Percentiles rank a stretch among this genome's conserved stretches.
Evolutionary conservation across 108 stramenopile species (phyloP).

Genomic region (Skeletonema marinoi): DNA sequence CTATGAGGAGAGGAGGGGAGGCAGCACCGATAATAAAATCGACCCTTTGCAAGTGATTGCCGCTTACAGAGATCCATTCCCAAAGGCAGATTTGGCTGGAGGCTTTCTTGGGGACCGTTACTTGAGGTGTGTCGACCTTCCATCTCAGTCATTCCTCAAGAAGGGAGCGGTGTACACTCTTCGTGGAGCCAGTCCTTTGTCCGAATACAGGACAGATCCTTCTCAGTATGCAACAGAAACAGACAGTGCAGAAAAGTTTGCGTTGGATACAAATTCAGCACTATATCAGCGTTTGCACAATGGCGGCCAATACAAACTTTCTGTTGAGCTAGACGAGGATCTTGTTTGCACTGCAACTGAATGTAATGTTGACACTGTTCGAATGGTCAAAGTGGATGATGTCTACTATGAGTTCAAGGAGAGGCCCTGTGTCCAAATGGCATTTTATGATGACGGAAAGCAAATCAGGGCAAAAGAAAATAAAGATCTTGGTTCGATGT

Average conservation of each 20-base stretch:
- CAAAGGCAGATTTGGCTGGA: conserved; percentile 57
- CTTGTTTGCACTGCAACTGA: conserved; percentile 49
- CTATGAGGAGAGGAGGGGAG: conserved; percentile 26
- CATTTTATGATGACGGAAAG: conserved; percentile 55
- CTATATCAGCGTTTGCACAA: conserved; percentile 39
- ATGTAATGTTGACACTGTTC: conserved; percentile 56
- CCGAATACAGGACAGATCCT: conserved; percentile 23
- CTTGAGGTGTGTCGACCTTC: conserved; percentile 66
- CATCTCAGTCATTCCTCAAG: conserved; percentile 54
- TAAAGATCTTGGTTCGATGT: conserved; percentile 32
- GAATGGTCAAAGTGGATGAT: conserved; percentile 48
- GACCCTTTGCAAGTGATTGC: conserved; percentile 56
- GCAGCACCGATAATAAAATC: conserved; percentile 28
- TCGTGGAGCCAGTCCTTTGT: conserved; percentile 43
- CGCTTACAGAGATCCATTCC: conserved; percentile 62
- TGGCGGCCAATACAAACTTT: conserved; percentile 18
- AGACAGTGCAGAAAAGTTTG: conserved; percentile 22
- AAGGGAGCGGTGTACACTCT: conserved; percentile 59
- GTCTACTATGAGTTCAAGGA: conserved; percentile 61
- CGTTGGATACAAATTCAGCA: conserved; percentile 7
- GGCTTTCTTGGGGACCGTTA: conserved; percentile 72
- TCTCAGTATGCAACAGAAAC: background rate
- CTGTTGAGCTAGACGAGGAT: conserved; percentile 34
- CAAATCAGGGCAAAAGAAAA: conserved; percentile 33
- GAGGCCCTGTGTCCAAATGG: conserved; percentile 57